Evolutionary conservation across 2,329 filamentous ascomycete species (phyloP).

Genomic region (Microascus cirrosus): DNA sequence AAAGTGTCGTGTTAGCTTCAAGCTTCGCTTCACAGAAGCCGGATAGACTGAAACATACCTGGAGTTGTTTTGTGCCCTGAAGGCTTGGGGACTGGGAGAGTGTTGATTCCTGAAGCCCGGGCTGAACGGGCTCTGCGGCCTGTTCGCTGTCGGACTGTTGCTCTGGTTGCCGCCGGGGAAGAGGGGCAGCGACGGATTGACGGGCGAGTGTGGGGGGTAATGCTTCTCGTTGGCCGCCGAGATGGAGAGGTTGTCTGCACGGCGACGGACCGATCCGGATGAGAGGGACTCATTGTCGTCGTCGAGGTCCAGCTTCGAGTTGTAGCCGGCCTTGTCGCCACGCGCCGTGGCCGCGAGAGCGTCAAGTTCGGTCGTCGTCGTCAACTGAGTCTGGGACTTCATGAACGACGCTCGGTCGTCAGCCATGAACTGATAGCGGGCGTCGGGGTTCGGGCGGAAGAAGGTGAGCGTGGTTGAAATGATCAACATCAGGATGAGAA

Average conservation of each 20-base stretch:
- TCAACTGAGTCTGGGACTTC: conserved; percentile 82
- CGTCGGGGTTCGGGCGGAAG: conserved; percentile 87
- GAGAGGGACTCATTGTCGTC: conserved; percentile 29
- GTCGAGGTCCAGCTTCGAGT: conserved; percentile 19
- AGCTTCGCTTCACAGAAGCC: conserved; percentile 1
- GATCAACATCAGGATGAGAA: conserved; percentile 70
- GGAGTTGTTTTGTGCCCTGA: conserved; percentile 24
- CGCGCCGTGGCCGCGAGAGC: conserved; percentile 81
- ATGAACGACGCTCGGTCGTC: conserved; percentile 95
- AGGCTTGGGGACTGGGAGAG: conserved; percentile 19
- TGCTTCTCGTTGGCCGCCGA: conserved; percentile 10
- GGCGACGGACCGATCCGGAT: conserved; percentile 24
- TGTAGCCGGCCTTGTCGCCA: conserved; percentile 57
- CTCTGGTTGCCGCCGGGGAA: conserved; percentile 25
- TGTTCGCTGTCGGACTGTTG: conserved; percentile 2
- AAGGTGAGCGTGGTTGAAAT: conserved; percentile 56
- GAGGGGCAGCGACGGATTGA: conserved; percentile 30
- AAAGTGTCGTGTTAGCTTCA: conserved; percentile 1
- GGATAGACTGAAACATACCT: conserved; percentile 17
- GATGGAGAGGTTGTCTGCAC: conserved; percentile 19
- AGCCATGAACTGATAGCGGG: conserved; percentile 90
- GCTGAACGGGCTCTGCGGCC: conserved; percentile 22
- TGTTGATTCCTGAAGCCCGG: conserved; percentile 11
- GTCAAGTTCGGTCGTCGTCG: conserved; percentile 71
- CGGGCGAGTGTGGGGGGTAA: conserved; percentile 21